Base-by-base conservation (phyloP, 2,329 filamentous ascomycete genomes). In the Pseudogymnoascus sp. region DNA sequence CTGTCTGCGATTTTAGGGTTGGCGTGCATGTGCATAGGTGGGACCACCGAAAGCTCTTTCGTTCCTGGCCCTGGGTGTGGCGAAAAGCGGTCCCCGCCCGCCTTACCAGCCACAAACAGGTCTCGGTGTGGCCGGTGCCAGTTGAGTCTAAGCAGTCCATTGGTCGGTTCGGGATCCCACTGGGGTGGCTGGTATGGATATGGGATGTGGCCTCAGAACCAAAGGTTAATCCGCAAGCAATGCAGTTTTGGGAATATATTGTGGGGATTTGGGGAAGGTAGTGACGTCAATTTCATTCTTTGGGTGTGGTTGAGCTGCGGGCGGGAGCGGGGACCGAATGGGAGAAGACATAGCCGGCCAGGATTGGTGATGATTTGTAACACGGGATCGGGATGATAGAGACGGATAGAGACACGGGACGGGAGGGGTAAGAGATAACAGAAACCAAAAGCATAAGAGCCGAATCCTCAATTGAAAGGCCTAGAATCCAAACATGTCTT, bases 31-130 rank as follows among this genome's bases (percentile, higher is more conserved):
- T 53, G 47, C 47, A 53, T 31, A 13, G n/a, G 15, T 2, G n/a
- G n/a, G 26, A 19, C 15, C 47, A 31, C 47, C 26, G 26, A 53
- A 26, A 53, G 47, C 26, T 31, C 47, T 19, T 31, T 47, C 47
- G 47, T 53, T 53, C 47, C 47, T 53, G 47, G 19, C 47, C 47
- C 47, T 53, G 47, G 47, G 19, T 53, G 47, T 53, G 47, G 47
- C 26, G 47, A 53, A 53, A 53, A 19, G 26, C 26, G 47, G 26
- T 26, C 5, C 26, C 47, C 47, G 47, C 26, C 47, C n/a, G 47
- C 47, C 47, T 57, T 57, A 57, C 47, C 47, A 57, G 47, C 47
- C 26, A 57, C 47, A 57, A 57, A 19, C n/a, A 13, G 47, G 26
- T n/a, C 13, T 57, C 47, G 47, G 47, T 19, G 47, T 57, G 26